Evolutionary conservation across 2,329 filamentous ascomycete species (phyloP).

Genomic region (Ascochyta koolunga): DNA sequence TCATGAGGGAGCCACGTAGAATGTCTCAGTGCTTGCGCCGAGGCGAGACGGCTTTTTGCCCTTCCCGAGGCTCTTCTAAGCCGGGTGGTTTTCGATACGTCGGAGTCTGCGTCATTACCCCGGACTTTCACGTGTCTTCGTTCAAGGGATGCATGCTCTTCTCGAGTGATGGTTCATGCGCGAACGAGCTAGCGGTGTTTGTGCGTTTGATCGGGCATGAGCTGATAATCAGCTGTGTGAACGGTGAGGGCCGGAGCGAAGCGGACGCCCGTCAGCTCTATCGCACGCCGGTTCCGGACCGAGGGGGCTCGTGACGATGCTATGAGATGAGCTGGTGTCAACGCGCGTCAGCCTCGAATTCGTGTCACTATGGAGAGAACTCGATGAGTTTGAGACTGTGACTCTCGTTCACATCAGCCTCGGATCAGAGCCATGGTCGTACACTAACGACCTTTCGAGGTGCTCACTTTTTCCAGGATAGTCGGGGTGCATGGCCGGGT

Average conservation of each 20-base stretch:
- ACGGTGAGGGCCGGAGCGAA: slow-evolving; percentile 12
- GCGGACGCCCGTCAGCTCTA: slow-evolving; percentile 4
- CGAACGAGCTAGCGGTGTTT: not conserved
- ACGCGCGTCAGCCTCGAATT: not conserved
- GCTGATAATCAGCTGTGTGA: slow-evolving; percentile 7
- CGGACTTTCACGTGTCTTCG: slow-evolving; percentile 10
- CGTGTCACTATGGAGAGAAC: not conserved
- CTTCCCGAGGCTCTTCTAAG: not conserved
- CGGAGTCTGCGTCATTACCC: not conserved
- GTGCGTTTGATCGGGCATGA: not conserved
- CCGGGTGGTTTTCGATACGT: not conserved
- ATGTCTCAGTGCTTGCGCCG: not conserved
- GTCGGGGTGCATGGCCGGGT: no score
- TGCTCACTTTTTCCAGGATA: no score
- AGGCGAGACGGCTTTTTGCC: not conserved
- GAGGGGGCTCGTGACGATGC: not conserved
- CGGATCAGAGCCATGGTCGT: no score
- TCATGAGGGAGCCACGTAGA: not conserved
- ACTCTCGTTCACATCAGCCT: no score
- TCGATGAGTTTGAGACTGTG: no score
- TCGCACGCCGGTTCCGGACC: not conserved
- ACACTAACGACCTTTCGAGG: no score
- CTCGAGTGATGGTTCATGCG: no score
- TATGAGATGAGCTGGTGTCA: not conserved
- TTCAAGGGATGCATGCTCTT: not conserved